These are phyloP conservation scores for Pyrus bretschneideri DNA, from an alignment of 306 rosid genomes.

Conservation along the genomic window DNA sequence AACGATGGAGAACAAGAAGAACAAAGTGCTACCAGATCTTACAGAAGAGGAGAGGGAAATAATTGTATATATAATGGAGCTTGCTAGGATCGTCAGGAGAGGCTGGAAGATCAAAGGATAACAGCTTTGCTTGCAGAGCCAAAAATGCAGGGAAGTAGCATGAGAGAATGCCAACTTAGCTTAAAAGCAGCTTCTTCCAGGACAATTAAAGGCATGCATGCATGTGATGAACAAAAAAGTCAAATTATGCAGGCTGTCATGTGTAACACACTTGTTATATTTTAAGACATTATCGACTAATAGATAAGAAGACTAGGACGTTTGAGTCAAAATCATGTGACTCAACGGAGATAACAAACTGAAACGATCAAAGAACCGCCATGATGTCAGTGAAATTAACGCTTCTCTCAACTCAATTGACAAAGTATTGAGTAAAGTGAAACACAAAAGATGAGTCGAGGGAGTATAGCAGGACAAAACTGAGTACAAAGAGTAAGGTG, in stretches of 20 bases:
- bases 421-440: no score
- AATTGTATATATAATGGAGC: background rate
- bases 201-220: constrained; percentile 19
- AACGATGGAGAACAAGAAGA: background rate
- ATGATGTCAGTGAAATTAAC: no score
- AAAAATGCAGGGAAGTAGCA: background rate
- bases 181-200: constrained; percentile 7
- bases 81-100: background rate
- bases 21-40: background rate
- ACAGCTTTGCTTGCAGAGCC: constrained; percentile 20
- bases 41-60: background rate
- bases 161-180: background rate
- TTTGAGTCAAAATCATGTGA: background rate
- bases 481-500: no score
- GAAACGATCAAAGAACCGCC: no score
- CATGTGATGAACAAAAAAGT: constrained; percentile 9
- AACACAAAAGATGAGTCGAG: no score
- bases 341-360: background rate
- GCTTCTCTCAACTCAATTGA: no score
- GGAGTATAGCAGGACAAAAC: no score
- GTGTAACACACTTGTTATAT: background rate
- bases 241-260: background rate
- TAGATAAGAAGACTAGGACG: background rate
- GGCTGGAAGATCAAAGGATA: constrained; percentile 11
- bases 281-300: background rate